Conservation (phyloP, 2,329 filamentous ascomycete genomes). For the Botrytis tulipae region DNA sequence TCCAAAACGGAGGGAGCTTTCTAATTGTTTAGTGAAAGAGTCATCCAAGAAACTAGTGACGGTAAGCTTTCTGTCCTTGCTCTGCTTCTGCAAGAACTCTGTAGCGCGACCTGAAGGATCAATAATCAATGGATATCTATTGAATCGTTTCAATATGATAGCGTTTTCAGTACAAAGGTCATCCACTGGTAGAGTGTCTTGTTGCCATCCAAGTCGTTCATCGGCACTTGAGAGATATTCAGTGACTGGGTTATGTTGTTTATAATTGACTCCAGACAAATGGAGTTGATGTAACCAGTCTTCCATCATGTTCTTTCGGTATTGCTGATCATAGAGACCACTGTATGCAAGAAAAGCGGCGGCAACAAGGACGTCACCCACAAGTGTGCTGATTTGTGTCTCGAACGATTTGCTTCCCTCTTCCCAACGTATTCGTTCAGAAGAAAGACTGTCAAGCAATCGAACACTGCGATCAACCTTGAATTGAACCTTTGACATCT, state of each 20-base stretch:
- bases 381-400: constrained; percentile 92
- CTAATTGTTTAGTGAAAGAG: constrained; percentile 95
- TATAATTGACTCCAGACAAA: constrained; percentile 89
- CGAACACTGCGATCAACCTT: constrained; percentile 97
- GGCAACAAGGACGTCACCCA: constrained; percentile 94
- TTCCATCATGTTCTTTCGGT: constrained; percentile 95
- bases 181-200: constrained; percentile 88
- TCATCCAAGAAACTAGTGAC: constrained; percentile 98
- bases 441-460: constrained; percentile 90
- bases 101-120: constrained; percentile 93
- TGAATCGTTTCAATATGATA: constrained; percentile 96
- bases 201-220: constrained; percentile 92
- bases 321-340: constrained; percentile 96
- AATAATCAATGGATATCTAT: constrained; percentile 96
- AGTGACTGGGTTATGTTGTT: constrained; percentile 88
- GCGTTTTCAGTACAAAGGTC: constrained; percentile 98
- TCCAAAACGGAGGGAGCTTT: constrained; percentile 94
- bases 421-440: constrained; percentile 91
- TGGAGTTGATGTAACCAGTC: constrained; percentile 95
- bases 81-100: constrained; percentile 93
- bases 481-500: constrained; percentile 95
- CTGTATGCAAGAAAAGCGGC: constrained; percentile 96
- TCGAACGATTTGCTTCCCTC: constrained; percentile 97
- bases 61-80: constrained; percentile 87
- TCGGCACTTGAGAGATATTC: constrained; percentile 97